A percentile compares a stretch with the other conserved stretches of the same genome.
Evolutionary conservation across 352 stramenopile genomes (phyloP).

Genomic region (Phytophthora pinifolia): DNA sequence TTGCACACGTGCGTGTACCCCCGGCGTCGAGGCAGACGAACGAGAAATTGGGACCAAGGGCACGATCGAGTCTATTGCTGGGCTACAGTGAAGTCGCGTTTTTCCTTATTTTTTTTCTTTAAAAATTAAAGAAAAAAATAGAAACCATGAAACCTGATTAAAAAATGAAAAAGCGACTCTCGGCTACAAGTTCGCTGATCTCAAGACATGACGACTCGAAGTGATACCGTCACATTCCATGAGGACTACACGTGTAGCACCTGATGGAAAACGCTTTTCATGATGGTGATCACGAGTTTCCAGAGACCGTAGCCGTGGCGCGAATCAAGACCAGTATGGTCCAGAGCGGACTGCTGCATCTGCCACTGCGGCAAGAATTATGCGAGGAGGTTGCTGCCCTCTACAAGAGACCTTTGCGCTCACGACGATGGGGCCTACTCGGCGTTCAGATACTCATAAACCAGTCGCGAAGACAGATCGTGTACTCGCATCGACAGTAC

Average conservation of each 20-base stretch:
- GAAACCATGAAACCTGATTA: too few species aligned
- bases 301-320: slow-evolving; percentile 1
- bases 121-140: too few species aligned
- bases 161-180: too few species aligned
- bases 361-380: background rate
- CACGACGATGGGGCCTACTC: slow-evolving; percentile 6
- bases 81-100: slow-evolving; percentile 12
- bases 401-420: slow-evolving; percentile 8
- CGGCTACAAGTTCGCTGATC: slow-evolving; percentile 11
- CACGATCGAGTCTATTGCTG: slow-evolving; percentile 4
- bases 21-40: slow-evolving; percentile 11
- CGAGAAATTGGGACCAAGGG: slow-evolving; percentile 6
- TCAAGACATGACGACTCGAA: slow-evolving; percentile 1
- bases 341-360: background rate
- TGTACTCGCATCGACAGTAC: slow-evolving; percentile 3
- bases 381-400: slow-evolving; percentile 2
- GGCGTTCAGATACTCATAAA: slow-evolving; percentile 15
- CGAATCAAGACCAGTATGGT: slow-evolving; percentile 7
- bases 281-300: slow-evolving; percentile 4
- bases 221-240: slow-evolving; percentile 4
- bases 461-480: background rate
- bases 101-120: too few species aligned
- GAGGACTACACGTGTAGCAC: slow-evolving; percentile 1
- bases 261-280: slow-evolving; percentile 7
- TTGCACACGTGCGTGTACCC: slow-evolving; percentile 7